phyloP scores from a whole-genome alignment of 768 basidiomycete species.

The Suillus variegatus region DNA sequence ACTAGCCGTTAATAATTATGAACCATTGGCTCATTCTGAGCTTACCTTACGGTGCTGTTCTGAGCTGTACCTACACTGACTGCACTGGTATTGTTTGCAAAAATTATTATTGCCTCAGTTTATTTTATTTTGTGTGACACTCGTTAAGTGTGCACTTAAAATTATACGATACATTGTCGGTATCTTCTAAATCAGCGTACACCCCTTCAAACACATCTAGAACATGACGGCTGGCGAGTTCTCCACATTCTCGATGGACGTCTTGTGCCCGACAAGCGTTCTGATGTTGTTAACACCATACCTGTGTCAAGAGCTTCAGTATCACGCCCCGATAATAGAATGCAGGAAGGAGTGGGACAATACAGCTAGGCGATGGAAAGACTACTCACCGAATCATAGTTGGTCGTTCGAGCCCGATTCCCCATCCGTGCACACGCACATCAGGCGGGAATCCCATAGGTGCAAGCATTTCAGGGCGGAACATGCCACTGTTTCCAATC shows the following conservation, averaged over 20 bases:
- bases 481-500: constrained; percentile 99
- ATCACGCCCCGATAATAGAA: not conserved
- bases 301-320: constrained; percentile 39
- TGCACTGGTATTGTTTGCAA: constrained; percentile 1
- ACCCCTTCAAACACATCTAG: constrained; percentile 37
- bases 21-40: too few relatives aligned
- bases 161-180: constrained; percentile 7
- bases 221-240: constrained; percentile 90
- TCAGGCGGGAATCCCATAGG: constrained; percentile 98
- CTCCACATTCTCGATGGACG: constrained; percentile 85
- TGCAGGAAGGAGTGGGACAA: not conserved
- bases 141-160: not conserved
- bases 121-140: not conserved
- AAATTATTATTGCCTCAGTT: not conserved
- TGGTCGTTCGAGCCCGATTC: constrained; percentile 89
- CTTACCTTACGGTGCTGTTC: not conserved
- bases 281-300: constrained; percentile 98
- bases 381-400: constrained; percentile 92
- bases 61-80: not conserved
- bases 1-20: too few relatives aligned
- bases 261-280: constrained; percentile 96
- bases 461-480: constrained; percentile 98
- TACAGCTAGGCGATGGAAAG: not conserved
- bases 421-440: constrained; percentile 97
- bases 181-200: constrained; percentile 8